These are phyloP conservation scores for Aspergillus sp. DNA, from an alignment of 2,329 filamentous ascomycete genomes.

Conservation along the genomic window DNA sequence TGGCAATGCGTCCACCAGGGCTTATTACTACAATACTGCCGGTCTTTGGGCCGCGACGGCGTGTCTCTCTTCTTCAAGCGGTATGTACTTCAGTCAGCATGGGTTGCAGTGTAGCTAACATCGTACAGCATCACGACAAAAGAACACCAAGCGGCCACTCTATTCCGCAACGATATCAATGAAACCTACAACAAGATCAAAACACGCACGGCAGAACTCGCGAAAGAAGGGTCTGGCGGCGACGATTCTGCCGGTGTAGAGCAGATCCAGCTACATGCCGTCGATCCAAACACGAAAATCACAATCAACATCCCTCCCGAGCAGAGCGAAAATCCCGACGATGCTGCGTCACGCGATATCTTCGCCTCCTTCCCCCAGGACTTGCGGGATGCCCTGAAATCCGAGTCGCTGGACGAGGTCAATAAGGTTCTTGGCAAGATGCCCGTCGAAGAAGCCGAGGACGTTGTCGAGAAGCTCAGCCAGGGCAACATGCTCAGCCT, in stretches of 20 bases:
- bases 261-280: slow-evolving; percentile 94
- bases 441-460: slow-evolving; percentile 79
- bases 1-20: slow-evolving; percentile 89
- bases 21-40: slow-evolving; percentile 86
- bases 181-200: slow-evolving; percentile 77
- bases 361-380: slow-evolving; percentile 78
- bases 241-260: slow-evolving; percentile 60
- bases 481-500: slow-evolving; percentile 83
- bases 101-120: slow-evolving; percentile 5
- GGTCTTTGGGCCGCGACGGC: slow-evolving; percentile 76
- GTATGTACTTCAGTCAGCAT: slow-evolving; percentile 20
- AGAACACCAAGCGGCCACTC: slow-evolving; percentile 78
- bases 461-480: slow-evolving; percentile 68
- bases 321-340: slow-evolving; percentile 54
- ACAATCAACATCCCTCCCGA: slow-evolving; percentile 71
- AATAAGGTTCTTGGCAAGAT: slow-evolving; percentile 82
- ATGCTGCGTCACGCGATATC: slow-evolving; percentile 57
- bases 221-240: slow-evolving; percentile 47
- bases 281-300: slow-evolving; percentile 86
- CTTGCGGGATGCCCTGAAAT: slow-evolving; percentile 71
- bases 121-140: slow-evolving; percentile 61
- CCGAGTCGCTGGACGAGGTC: slow-evolving; percentile 79
- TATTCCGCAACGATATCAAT: slow-evolving; percentile 89
- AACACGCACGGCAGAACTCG: slow-evolving; percentile 64
- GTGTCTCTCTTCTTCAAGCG: slow-evolving; percentile 93